A percentile compares a stretch with the other conserved stretches of the same genome.
phyloP scores from a whole-genome alignment of 2,329 filamentous ascomycete species.

The Curvularia eragrostidis region DNA sequence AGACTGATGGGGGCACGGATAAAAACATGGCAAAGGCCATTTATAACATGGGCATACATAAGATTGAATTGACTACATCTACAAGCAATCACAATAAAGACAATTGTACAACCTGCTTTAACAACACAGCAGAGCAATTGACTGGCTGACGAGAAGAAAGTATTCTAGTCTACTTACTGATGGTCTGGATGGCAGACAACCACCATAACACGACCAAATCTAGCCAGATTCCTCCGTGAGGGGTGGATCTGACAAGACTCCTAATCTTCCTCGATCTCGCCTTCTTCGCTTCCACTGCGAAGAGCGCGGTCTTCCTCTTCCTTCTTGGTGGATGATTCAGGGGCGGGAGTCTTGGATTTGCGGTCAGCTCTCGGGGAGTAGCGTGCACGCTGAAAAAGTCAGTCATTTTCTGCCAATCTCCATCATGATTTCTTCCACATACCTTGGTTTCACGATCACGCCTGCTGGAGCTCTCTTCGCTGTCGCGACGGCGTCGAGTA shows the following conservation, averaged over 20 bases:
- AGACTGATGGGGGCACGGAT: not conserved
- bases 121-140: not conserved
- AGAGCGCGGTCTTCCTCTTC: constrained; percentile 68
- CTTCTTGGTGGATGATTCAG: constrained; percentile 44
- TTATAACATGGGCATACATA: not conserved
- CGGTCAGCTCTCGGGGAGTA: constrained; percentile 62
- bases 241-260: constrained; percentile 11
- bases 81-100: constrained; percentile 3
- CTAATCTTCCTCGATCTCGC: constrained; percentile 87
- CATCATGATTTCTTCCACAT: constrained; percentile 20
- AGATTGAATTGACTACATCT: not conserved
- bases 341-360: constrained; percentile 63
- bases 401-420: constrained; percentile 14
- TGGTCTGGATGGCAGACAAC: not conserved
- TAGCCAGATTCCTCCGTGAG: constrained; percentile 7
- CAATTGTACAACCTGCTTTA: not conserved
- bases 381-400: constrained; percentile 52
- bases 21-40: not conserved
- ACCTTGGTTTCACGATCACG: constrained; percentile 56
- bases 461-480: constrained; percentile 62
- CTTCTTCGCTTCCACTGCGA: constrained; percentile 92
- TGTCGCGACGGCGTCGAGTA: constrained; percentile 74
- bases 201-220: not conserved
- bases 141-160: constrained; percentile 3
- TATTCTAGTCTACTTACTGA: constrained; percentile 14